phyloP scores from a whole-genome alignment of 192 early-diverging fungal genomes.

The Coemansia sp. region DNA sequence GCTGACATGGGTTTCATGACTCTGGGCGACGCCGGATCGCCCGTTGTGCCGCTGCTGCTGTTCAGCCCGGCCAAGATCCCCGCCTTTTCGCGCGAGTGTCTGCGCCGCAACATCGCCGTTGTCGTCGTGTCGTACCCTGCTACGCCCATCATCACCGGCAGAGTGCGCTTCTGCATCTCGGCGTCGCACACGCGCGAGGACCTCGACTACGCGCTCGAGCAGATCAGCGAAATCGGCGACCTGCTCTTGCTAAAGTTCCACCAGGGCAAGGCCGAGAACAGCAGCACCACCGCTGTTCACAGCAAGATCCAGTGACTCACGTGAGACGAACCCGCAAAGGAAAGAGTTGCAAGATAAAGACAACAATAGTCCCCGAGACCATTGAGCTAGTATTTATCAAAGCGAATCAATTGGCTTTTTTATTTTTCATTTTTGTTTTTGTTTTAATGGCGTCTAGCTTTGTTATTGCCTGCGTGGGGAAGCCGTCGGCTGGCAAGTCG shows the following conservation, averaged over 20 bases:
- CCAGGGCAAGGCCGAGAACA: conserved; percentile 15
- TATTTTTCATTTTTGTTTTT: conserved; percentile 1
- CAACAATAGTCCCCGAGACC: no score
- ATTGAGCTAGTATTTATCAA: no score
- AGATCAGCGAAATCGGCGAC: conserved; percentile 76
- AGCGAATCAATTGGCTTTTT: no score
- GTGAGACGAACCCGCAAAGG: no score
- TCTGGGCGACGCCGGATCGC: conserved; percentile 84
- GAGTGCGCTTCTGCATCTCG: conserved; percentile 94
- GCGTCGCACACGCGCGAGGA: conserved; percentile 95
- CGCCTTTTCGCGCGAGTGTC: conserved; percentile 92
- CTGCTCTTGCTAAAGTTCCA: conserved; percentile 68
- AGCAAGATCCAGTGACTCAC: no score
- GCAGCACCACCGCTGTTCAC: no score
- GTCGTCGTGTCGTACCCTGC: conserved; percentile 98
- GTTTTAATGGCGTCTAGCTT: conserved; percentile 49
- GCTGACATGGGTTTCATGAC: conserved; percentile 93
- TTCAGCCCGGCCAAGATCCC: conserved; percentile 97
- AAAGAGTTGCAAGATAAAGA: no score
- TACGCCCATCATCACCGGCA: conserved; percentile 94
- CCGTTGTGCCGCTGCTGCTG: conserved; percentile 89
- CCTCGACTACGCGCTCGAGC: conserved; percentile 73
- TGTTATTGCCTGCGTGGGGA: conserved; percentile 71
- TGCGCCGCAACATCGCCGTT: conserved; percentile 89
- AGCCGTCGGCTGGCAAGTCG: conserved; percentile 81